These are phyloP conservation scores for Favolaschia claudopus DNA, from an alignment of 768 basidiomycete genomes.

Conservation along the genomic window DNA sequence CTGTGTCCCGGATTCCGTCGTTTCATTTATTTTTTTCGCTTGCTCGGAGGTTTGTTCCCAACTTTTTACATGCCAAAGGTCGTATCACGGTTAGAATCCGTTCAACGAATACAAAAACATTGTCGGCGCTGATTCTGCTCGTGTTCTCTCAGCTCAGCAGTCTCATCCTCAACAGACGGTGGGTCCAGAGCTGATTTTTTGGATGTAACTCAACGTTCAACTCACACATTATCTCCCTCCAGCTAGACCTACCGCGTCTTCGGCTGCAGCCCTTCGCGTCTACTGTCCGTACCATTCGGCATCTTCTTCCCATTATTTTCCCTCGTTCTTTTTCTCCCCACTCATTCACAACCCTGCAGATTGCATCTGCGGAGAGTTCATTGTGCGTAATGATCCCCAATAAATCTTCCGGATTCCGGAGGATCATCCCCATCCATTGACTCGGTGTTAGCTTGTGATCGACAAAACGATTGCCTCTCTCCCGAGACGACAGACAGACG, in stretches of 20 bases:
- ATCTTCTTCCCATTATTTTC: slow-evolving; percentile 24
- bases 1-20: slow-evolving; percentile 3
- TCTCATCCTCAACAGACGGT: slow-evolving; percentile 91
- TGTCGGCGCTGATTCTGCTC: too few species aligned
- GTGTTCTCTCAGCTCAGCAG: too few species aligned
- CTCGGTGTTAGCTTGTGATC: slow-evolving; percentile 70
- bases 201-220: not conserved
- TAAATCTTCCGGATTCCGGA: not conserved
- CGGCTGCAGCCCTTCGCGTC: slow-evolving; percentile 77
- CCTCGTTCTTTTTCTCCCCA: not conserved
- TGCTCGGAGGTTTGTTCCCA: slow-evolving; percentile 16
- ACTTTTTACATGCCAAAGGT: slow-evolving; percentile 98
- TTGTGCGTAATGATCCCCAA: slow-evolving; percentile 55
- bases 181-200: slow-evolving; percentile 28
- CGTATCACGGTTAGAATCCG: slow-evolving; percentile 80
- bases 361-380: slow-evolving; percentile 89
- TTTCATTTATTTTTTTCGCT: slow-evolving; percentile 4
- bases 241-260: slow-evolving; percentile 85
- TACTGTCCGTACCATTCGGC: slow-evolving; percentile 66
- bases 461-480: slow-evolving; percentile 75
- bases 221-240: slow-evolving; percentile 19
- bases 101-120: too few species aligned
- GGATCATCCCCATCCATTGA: not conserved
- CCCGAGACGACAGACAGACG: slow-evolving; percentile 79
- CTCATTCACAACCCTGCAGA: slow-evolving; percentile 49